Percentiles rank a stretch among this genome's conserved stretches.
Conservation (phyloP, 78 protist genomes). For the Dictyostelium brefeldianum region DNA sequence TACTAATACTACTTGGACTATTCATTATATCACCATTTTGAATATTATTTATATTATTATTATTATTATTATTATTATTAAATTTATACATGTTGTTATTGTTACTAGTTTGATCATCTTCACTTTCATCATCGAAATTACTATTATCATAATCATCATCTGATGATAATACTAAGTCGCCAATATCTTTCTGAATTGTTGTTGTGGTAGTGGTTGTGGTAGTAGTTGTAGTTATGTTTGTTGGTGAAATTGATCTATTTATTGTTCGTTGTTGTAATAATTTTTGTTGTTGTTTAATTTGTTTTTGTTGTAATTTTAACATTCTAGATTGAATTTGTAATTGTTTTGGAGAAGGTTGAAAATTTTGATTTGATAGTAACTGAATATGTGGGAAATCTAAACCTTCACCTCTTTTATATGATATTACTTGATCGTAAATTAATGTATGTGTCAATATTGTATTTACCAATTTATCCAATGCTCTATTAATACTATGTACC, state of each 20-base stretch:
- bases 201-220: background rate
- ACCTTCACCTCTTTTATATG: constrained; percentile 63
- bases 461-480: constrained; percentile 25
- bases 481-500: constrained; percentile 39
- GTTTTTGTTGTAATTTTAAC: background rate
- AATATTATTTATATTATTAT: too few relatives aligned
- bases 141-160: background rate
- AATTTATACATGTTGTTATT: too few relatives aligned
- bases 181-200: background rate
- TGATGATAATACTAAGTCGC: background rate
- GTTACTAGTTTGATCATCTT: too few relatives aligned
- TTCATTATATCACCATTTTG: background rate
- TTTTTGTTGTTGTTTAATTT: background rate
- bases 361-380: background rate
- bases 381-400: constrained; percentile 45
- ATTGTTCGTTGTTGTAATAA: background rate
- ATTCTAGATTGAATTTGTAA: background rate
- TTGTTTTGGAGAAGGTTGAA: constrained; percentile 23
- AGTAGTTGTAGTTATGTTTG: background rate
- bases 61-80: too few relatives aligned
- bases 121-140: too few relatives aligned
- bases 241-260: background rate
- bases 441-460: constrained; percentile 27
- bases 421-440: constrained; percentile 49
- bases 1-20: background rate